Percentiles rank a stretch among this genome's conserved stretches.
Evolutionary conservation across 345 rosid genomes (phyloP).

Genomic region (Melaleuca alternifolia): DNA sequence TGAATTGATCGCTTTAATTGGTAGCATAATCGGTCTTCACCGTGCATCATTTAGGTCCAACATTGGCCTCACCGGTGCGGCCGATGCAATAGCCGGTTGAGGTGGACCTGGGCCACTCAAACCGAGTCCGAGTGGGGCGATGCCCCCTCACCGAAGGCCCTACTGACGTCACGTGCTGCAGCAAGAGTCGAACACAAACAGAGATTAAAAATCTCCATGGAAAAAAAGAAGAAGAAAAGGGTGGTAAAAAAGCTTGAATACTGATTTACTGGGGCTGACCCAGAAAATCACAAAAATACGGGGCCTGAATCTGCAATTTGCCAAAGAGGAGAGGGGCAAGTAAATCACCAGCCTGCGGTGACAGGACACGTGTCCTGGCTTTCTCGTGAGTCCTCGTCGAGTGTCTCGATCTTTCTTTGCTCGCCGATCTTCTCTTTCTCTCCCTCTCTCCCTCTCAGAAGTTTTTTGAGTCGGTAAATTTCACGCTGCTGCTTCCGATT

Average conservation of each 20-base stretch:
- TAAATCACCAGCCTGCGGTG: not conserved
- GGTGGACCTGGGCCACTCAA: too few species aligned
- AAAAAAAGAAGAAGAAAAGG: not conserved
- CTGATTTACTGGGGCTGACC: not conserved
- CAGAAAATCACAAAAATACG: not conserved
- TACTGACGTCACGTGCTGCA: too few species aligned
- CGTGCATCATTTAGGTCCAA: too few species aligned
- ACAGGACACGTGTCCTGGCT: not conserved
- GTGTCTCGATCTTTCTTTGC: fast-evolving
- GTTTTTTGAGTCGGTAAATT: not conserved
- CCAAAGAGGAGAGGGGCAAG: not conserved
- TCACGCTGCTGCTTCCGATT: not conserved
- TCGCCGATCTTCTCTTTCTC: not conserved
- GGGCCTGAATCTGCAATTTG: not conserved
- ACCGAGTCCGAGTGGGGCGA: too few species aligned
- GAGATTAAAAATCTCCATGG: too few species aligned
- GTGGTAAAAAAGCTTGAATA: not conserved
- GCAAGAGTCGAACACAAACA: too few species aligned
- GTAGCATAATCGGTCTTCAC: too few species aligned
- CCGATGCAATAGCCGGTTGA: too few species aligned
- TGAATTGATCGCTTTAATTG: too few species aligned
- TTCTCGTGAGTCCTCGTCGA: not conserved
- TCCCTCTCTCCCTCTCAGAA: not conserved
- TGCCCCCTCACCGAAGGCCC: too few species aligned
- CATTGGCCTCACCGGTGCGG: too few species aligned